Conservation (phyloP, 805 yeast genomes). For the Saccharomycopsis synnaedendra region DNA sequence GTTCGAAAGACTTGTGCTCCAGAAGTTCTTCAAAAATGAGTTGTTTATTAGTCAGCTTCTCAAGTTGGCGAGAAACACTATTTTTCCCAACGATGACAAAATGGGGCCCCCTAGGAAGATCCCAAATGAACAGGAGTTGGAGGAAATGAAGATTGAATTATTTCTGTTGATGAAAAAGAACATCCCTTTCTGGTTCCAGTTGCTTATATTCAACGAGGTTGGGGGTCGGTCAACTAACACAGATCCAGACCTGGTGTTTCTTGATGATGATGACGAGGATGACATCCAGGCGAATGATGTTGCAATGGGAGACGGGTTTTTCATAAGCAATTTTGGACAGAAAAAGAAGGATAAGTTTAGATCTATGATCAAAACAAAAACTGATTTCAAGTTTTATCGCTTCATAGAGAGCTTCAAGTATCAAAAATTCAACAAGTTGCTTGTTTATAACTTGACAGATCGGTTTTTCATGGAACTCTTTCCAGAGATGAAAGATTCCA, state of each 20-base stretch:
- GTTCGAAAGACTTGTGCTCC: conserved; percentile 17
- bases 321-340: not conserved
- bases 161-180: conserved; percentile 19
- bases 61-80: conserved; percentile 23
- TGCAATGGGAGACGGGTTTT: not conserved
- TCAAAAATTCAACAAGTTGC: conserved; percentile 30
- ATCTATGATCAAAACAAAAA: conserved; percentile 11
- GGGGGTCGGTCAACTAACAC: conserved; percentile 18
- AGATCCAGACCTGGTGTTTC: conserved; percentile 5
- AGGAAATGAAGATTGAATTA: conserved; percentile 20
- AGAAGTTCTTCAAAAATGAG: conserved; percentile 16
- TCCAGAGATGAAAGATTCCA: conserved; percentile 25
- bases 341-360: conserved; percentile 2
- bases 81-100: conserved; percentile 39
- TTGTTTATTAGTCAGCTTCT: conserved; percentile 19
- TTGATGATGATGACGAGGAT: not conserved
- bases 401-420: conserved; percentile 27
- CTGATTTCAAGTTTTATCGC: conserved; percentile 15
- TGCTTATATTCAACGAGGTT: conserved; percentile 16
- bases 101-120: conserved; percentile 36
- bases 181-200: conserved; percentile 19
- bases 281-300: not conserved
- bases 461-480: conserved; percentile 27
- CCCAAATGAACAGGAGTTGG: conserved; percentile 31
- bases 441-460: conserved; percentile 32